Conservation (phyloP, 306 rosid genomes). For the Hylodesmum podocarpum region DNA sequence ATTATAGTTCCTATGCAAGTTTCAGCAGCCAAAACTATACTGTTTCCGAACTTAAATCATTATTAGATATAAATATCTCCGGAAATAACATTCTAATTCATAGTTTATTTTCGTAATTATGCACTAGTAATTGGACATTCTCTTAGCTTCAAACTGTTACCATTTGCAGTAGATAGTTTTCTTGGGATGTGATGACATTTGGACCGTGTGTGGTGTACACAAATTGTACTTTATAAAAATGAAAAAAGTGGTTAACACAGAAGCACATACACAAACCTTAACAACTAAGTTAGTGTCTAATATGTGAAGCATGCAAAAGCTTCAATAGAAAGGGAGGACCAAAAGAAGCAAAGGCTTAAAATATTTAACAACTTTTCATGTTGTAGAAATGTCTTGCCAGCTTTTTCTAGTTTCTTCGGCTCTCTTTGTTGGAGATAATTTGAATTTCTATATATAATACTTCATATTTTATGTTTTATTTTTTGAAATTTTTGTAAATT, state of each 20-base stretch:
- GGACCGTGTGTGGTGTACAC: not conserved
- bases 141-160: not conserved
- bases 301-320: not conserved
- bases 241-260: not conserved
- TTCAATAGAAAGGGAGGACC: not conserved
- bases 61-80: not conserved
- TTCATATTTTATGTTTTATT: too few relatives aligned
- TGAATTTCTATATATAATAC: not conserved
- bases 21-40: too few relatives aligned
- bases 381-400: not conserved
- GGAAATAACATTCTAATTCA: not conserved
- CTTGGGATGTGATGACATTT: not conserved
- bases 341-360: constrained; percentile 9
- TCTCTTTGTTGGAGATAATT: not conserved
- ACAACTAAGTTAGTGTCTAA: constrained; percentile 1
- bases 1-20: too few relatives aligned
- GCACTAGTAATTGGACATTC: constrained; percentile 1
- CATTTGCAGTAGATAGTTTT: not conserved
- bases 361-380: not conserved
- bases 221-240: not conserved
- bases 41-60: not conserved
- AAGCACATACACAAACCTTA: not conserved
- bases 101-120: not conserved
- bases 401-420: constrained; percentile 24
- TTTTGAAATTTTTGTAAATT: too few relatives aligned